Base-by-base conservation (phyloP, 208 protist species). In the Leishmania martiniquensis region DNA sequence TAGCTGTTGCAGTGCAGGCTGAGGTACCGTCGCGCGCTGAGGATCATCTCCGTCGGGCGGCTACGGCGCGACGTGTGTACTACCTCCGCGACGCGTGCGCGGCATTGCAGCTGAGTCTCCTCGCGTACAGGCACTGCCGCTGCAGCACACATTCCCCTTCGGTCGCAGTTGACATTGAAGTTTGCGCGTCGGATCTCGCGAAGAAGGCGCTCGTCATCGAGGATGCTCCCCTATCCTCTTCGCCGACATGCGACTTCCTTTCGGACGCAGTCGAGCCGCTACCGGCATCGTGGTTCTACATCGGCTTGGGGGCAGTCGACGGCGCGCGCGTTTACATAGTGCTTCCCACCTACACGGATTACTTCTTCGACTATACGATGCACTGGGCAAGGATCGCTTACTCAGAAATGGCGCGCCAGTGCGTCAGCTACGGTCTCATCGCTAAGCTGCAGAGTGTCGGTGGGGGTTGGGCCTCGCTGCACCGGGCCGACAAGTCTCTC, bases 401-500 rank as follows among this genome's bases (percentile, higher is more conserved):
- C 52, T 51, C 77, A 17, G 86, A 90, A 70, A 80, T 88, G 78
- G 71, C 75, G 47, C 87, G 88, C n/a, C 87, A 93, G 78, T 94
- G 90, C 82, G 62, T 57, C 15, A 78, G 75, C 10, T 63, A 73
- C 5, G 84, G 83, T 69, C 72, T 78, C 47, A 91, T 96, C 37
- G 92, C 92, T 12, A 71, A 87, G 67, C 75, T 94, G 44, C 86
- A 91, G 72, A 94, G 90, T 2, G 70, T 94, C 22, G 92, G 92
- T 54, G 92, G 92, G 25, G 92, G 92, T 1, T 96, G 92, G 90
- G 92, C 92, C 0, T 94, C 92, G 34, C 80, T 96, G 72, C 86
- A 87, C 32, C 84, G 86, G 29, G 85, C 89, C 4, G 82, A 92
- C 52, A 83, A 81, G 73, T 91, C 92, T 32, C 72, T 96, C 60